Percentiles rank a stretch among this genome's conserved stretches.
Evolutionary conservation across 371 early-diverging fungal species (phyloP).

Genomic region (Syncephalastrum contaminatum): DNA sequence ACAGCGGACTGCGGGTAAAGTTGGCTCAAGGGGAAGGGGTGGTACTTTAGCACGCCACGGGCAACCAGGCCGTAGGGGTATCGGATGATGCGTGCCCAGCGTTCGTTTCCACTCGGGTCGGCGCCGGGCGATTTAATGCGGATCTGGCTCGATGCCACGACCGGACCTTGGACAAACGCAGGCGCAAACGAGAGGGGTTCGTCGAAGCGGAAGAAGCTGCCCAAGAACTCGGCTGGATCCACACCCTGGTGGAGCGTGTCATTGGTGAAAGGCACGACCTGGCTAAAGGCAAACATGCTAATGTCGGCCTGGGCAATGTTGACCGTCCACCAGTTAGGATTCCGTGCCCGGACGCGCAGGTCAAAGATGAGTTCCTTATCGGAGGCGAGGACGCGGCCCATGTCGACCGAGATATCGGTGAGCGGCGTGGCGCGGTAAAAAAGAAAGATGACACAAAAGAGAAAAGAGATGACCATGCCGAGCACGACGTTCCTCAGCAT

Average conservation of each 20-base stretch:
- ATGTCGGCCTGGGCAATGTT: constrained; percentile 57
- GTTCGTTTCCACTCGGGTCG: constrained; percentile 49
- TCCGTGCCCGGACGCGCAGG: constrained; percentile 53
- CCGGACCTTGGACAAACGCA: constrained; percentile 23
- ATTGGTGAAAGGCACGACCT: constrained; percentile 29
- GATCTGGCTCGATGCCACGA: constrained; percentile 53
- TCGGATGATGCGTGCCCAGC: constrained; percentile 56
- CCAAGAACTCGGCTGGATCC: constrained; percentile 61
- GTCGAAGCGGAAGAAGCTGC: constrained; percentile 54
- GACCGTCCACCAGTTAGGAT: constrained; percentile 60
- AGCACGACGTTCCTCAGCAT: constrained; percentile 10
- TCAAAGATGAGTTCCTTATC: constrained; percentile 72
- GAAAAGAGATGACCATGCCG: neutral
- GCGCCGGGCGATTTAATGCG: constrained; percentile 66
- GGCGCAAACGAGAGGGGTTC: constrained; percentile 53
- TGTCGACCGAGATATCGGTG: constrained; percentile 40
- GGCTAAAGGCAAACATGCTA: constrained; percentile 64
- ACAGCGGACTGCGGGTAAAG: constrained; percentile 32
- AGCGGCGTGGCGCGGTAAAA: constrained; percentile 42
- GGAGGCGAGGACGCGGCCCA: constrained; percentile 62
- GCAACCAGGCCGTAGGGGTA: constrained; percentile 65
- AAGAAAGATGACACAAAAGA: constrained; percentile 13
- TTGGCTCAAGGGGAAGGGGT: constrained; percentile 28
- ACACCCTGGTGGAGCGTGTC: constrained; percentile 15
- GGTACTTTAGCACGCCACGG: constrained; percentile 63